Percentiles rank a stretch among this genome's conserved stretches.
Evolutionary conservation across 345 rosid genomes (phyloP).

Genomic region (Brassica incana): DNA sequence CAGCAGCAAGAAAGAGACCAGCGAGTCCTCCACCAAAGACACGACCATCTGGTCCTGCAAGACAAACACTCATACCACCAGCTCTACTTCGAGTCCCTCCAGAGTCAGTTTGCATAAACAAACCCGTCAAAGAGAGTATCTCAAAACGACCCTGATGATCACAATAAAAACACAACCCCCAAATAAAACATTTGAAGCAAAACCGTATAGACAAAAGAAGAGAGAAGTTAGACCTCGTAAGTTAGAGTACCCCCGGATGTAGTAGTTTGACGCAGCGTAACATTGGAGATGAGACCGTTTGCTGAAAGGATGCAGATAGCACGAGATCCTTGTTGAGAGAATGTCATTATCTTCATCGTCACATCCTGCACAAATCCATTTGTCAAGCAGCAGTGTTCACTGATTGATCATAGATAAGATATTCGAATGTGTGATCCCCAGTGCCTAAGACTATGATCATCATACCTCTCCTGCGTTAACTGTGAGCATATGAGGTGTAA

Average conservation of each 20-base stretch:
- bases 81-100: constrained; percentile 83
- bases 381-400: not conserved
- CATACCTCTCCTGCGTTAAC: constrained; percentile 93
- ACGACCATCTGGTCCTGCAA: constrained; percentile 91
- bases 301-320: constrained; percentile 93
- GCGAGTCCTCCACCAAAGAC: constrained; percentile 98
- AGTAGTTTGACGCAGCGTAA: constrained; percentile 84
- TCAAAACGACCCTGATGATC: constrained; percentile 85
- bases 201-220: not conserved
- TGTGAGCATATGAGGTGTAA: constrained; percentile 83
- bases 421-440: not conserved
- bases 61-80: constrained; percentile 96
- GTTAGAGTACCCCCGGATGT: constrained; percentile 92
- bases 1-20: constrained; percentile 87
- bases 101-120: constrained; percentile 67
- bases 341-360: constrained; percentile 86
- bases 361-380: constrained; percentile 59
- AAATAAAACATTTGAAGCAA: too few species aligned
- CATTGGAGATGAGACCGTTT: constrained; percentile 84
- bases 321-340: constrained; percentile 81
- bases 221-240: constrained; percentile 64
- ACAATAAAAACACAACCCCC: not conserved
- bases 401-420: not conserved
- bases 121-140: constrained; percentile 92
- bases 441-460: constrained; percentile 1